Evolutionary conservation across 2,329 filamentous ascomycete species (phyloP).

Genomic region (Aspergillus fumigatiaffinis): DNA sequence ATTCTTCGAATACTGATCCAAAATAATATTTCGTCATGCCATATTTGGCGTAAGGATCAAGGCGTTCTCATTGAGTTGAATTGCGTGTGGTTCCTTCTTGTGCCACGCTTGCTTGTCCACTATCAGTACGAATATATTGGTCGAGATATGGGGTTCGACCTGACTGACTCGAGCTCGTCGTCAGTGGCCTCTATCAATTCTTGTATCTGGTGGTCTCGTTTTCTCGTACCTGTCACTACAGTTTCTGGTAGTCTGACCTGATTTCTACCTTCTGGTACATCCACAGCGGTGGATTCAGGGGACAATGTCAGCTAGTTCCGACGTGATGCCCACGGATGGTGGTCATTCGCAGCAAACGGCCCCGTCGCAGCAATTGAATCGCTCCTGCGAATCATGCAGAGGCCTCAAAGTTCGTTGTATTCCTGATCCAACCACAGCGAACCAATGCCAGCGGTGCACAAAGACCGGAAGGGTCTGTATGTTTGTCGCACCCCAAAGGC

Average conservation of each 20-base stretch:
- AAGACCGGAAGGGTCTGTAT: constrained; percentile 32
- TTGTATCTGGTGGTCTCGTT: not conserved
- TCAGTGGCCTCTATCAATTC: not conserved
- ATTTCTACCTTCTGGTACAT: not conserved
- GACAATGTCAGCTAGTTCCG: constrained; percentile 25
- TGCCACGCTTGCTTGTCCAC: not conserved
- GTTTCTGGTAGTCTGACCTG: not conserved
- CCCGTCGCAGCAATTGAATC: constrained; percentile 29
- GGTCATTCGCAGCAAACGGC: constrained; percentile 14
- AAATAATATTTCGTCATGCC: not conserved
- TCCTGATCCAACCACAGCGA: constrained; percentile 27
- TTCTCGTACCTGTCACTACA: not conserved
- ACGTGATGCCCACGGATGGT: constrained; percentile 17
- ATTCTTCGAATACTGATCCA: not conserved
- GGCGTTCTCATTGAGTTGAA: not conserved
- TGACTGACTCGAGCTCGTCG: not conserved
- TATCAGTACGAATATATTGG: not conserved
- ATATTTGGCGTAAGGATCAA: not conserved
- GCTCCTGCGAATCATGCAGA: constrained; percentile 36
- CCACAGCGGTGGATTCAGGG: constrained; percentile 1
- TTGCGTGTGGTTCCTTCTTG: not conserved
- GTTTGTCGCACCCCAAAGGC: constrained; percentile 35
- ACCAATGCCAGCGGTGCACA: constrained; percentile 34
- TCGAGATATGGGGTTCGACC: not conserved
- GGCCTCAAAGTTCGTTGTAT: constrained; percentile 36